Evolutionary conservation across 2,329 filamentous ascomycete genomes (phyloP), one percentile per base, ranked within the genome.

Genomic region (Fusarium armeniacum): DNA sequence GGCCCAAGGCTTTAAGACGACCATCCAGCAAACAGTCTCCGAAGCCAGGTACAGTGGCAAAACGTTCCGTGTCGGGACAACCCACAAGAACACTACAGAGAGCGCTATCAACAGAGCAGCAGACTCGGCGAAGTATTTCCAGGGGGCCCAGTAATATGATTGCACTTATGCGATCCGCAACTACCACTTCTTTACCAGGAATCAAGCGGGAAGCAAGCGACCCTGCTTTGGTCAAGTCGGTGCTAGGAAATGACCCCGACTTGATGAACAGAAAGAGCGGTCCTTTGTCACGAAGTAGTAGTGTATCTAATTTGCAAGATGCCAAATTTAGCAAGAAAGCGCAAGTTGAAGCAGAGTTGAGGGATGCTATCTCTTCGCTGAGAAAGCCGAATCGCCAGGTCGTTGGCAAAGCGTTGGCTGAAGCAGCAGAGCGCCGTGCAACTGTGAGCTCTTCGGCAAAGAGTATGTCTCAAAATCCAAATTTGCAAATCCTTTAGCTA

Each of bases 371-470:
- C 51, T 87, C 87, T 8, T 86, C 89, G 12, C 78, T 95, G 43
- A 90, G 91, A 76, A 93, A 90, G 78, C 93, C 93, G 1, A 94
- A 95, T 73, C 87, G 93, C 46, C 86, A 88, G 24, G 83, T 91
- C 41, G 91, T 90, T 15, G 89, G 89, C 33, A 90, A 89, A 72
- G 86, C 88, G 38, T 83, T 92, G 59, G 88, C 86, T 5, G 91
- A 93, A 69, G 90, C 88, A 28, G 86, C 88, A 6, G 90, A 93
- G 76, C 86, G 86, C 71, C 86, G 89, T 56, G 81, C 83, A 7
- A 82, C 82, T 18, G 81, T 82, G 6, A 81, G 82, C 45, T 76
- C 84, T 50, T 82, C 82, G 6, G 68, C 74, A 3, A 81, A 78
- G 75, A 89, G 87, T 89, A 80, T 78, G 84, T 78, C 32, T 44